phyloP scores from a whole-genome alignment of 2,329 filamentous ascomycete species.

The Moelleriella libera region DNA sequence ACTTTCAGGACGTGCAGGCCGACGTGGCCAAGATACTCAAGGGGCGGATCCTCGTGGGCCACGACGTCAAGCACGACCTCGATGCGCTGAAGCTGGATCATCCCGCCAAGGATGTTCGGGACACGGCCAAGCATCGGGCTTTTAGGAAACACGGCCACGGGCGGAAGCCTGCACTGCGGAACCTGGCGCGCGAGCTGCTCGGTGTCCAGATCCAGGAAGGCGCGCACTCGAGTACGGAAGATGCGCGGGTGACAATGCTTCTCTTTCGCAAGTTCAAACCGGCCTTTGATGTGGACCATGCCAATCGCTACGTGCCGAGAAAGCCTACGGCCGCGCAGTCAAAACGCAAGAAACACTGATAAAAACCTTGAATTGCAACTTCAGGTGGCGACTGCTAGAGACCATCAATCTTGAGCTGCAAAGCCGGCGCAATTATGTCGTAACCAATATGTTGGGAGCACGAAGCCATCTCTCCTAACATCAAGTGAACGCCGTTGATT shows the following conservation, averaged over 20 bases:
- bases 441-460: no score
- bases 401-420: no score
- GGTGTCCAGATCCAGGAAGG: constrained; percentile 49
- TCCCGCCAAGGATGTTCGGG: constrained; percentile 62
- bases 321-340: neutral
- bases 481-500: no score
- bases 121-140: constrained; percentile 65
- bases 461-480: no score
- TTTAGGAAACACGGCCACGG: constrained; percentile 59
- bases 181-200: constrained; percentile 41
- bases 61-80: constrained; percentile 70
- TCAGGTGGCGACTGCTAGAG: no score
- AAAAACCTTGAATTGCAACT: no score
- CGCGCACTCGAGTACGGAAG: constrained; percentile 54
- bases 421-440: no score
- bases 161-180: constrained; percentile 51
- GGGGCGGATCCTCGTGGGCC: constrained; percentile 64
- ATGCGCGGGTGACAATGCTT: constrained; percentile 82
- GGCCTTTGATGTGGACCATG: constrained; percentile 70
- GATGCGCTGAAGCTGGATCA: constrained; percentile 66
- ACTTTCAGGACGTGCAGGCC: constrained; percentile 64
- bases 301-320: constrained; percentile 45
- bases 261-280: constrained; percentile 74
- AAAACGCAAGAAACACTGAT: neutral
- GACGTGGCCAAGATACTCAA: constrained; percentile 56